These are phyloP conservation scores for Candida taoyuanica DNA, from an alignment of 805 yeast species.

Conservation along the genomic window DNA sequence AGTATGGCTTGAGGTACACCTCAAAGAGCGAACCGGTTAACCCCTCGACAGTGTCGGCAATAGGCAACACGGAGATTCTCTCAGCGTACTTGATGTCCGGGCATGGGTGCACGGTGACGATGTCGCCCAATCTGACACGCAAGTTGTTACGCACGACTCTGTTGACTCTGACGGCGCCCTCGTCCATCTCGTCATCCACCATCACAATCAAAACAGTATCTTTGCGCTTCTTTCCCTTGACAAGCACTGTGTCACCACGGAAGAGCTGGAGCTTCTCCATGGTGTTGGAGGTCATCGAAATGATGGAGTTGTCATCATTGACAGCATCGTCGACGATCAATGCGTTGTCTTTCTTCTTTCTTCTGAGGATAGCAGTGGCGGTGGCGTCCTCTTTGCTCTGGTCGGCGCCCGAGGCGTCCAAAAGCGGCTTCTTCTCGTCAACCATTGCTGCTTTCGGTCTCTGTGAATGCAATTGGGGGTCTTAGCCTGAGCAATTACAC, in stretches of 20 bases:
- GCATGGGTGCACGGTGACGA: conserved; percentile 87
- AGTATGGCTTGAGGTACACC: conserved; percentile 94
- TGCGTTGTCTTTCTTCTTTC: conserved; percentile 95
- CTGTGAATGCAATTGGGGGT: no score
- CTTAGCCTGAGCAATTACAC: no score
- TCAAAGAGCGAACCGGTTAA: conserved; percentile 95
- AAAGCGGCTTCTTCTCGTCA: conserved; percentile 38
- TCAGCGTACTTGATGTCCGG: conserved; percentile 97
- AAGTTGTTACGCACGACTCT: conserved; percentile 95
- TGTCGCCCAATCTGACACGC: conserved; percentile 90
- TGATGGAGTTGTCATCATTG: conserved; percentile 94
- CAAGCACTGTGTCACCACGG: conserved; percentile 96
- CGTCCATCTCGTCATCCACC: conserved; percentile 95
- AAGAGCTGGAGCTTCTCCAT: conserved; percentile 93
- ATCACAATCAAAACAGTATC: conserved; percentile 95
- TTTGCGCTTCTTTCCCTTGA: conserved; percentile 96
- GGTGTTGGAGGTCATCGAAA: conserved; percentile 90
- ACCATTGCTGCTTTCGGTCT: no score
- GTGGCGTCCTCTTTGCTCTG: conserved; percentile 60
- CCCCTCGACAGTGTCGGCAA: conserved; percentile 98
- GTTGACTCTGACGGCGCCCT: conserved; percentile 90
- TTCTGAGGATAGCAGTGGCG: conserved; percentile 95
- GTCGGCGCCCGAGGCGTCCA: conserved; percentile 66
- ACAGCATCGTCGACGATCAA: conserved; percentile 94
- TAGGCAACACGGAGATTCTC: conserved; percentile 91